A percentile compares a stretch with the other conserved stretches of the same genome.
phyloP scores from a whole-genome alignment of 176 grass and related monocot genomes.

The Dactylis glomerata region DNA sequence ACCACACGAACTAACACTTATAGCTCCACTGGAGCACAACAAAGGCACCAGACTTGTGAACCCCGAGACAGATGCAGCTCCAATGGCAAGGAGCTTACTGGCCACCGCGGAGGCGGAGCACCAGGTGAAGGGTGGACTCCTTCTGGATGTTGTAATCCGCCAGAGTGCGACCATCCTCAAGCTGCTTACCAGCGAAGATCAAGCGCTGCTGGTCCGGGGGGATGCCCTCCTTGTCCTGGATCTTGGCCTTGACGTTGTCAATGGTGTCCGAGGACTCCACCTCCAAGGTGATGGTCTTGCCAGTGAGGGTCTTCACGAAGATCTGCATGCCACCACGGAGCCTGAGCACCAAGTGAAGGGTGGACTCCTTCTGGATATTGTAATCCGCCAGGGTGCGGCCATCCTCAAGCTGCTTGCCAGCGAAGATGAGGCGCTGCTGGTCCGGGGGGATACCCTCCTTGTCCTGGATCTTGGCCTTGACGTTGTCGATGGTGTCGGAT shows the following conservation, averaged over 20 bases:
- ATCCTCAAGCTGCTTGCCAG: constrained; percentile 63
- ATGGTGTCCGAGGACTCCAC: constrained; percentile 53
- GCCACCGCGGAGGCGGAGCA: background rate
- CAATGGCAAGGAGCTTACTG: background rate
- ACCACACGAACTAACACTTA: background rate
- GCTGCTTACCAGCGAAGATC: constrained; percentile 65
- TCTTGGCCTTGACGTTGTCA: constrained; percentile 67
- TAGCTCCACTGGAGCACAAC: background rate
- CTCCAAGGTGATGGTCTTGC: constrained; percentile 64
- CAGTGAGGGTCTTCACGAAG: constrained; percentile 61
- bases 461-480: constrained; percentile 74
- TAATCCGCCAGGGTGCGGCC: constrained; percentile 54
- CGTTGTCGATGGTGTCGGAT: constrained; percentile 56
- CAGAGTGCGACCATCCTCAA: constrained; percentile 59
- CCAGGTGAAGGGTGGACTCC: constrained; percentile 47
- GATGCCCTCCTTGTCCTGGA: constrained; percentile 81
- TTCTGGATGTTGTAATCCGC: constrained; percentile 81
- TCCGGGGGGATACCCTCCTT: constrained; percentile 76
- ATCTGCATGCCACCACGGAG: constrained; percentile 54
- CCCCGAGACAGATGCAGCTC: background rate
- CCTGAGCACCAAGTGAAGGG: constrained; percentile 63
- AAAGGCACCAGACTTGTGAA: background rate
- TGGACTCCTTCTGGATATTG: constrained; percentile 76
- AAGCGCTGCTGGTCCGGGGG: constrained; percentile 69
- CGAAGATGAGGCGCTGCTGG: constrained; percentile 66